These are phyloP conservation scores for Urtica urens DNA, from an alignment of 306 rosid species.

Conservation along the genomic window DNA sequence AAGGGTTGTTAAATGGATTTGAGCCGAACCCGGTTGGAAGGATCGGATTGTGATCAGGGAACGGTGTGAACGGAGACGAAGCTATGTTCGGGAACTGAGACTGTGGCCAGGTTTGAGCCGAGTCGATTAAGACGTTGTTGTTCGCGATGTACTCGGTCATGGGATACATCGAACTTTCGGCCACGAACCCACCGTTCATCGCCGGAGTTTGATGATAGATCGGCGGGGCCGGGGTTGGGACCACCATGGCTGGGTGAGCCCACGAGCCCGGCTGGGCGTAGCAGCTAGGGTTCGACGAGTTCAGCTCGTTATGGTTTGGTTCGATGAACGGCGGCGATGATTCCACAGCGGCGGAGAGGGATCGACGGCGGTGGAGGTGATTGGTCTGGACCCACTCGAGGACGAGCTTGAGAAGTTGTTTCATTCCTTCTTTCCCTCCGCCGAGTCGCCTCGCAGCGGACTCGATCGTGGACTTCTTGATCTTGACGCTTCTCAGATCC, in stretches of 20 bases:
- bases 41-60: constrained; percentile 27
- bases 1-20: constrained; percentile 33
- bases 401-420: constrained; percentile 72
- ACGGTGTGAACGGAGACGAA: constrained; percentile 37
- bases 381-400: constrained; percentile 93
- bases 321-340: constrained; percentile 2
- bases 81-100: constrained; percentile 33
- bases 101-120: constrained; percentile 45
- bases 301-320: background rate
- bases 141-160: constrained; percentile 30
- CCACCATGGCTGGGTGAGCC: constrained; percentile 15
- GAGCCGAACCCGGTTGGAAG: constrained; percentile 25
- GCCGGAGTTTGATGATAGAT: constrained; percentile 22
- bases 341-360: background rate
- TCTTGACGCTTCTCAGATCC: constrained; percentile 74
- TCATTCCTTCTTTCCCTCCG: constrained; percentile 92
- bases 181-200: constrained; percentile 38
- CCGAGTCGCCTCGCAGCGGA: constrained; percentile 76
- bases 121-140: constrained; percentile 38
- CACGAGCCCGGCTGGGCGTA: constrained; percentile 1
- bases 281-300: background rate
- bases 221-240: constrained; percentile 13
- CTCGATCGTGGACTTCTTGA: constrained; percentile 67
- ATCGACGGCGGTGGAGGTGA: constrained; percentile 38
- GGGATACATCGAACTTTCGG: constrained; percentile 22